These are phyloP conservation scores for Pyrus betulifolia DNA, from an alignment of 306 rosid species.

Conservation along the genomic window DNA sequence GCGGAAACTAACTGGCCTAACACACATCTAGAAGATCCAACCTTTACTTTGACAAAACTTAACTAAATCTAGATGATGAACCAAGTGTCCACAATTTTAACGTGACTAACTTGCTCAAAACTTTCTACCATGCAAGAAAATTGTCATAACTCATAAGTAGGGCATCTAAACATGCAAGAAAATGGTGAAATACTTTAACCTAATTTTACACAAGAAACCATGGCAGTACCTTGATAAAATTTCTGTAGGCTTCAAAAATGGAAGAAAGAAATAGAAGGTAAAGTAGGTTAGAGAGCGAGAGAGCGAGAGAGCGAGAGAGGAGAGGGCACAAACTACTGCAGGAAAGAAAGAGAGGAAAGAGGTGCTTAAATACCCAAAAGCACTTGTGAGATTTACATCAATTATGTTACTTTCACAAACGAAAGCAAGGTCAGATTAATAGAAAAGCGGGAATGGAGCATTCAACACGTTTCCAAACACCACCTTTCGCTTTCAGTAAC, in stretches of 20 bases:
- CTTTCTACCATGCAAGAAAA: not conserved
- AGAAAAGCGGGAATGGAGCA: not conserved
- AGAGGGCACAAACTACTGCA: not conserved
- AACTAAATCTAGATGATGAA: not conserved
- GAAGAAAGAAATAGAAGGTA: not conserved
- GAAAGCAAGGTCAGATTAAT: constrained; percentile 28
- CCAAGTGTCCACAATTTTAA: not conserved
- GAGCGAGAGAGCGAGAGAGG: not conserved
- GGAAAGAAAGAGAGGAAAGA: not conserved
- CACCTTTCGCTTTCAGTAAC: constrained; percentile 12
- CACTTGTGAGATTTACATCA: not conserved
- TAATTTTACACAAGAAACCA: not conserved
- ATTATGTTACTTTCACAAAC: constrained; percentile 2
- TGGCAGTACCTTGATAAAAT: not conserved
- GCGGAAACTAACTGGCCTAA: no score
- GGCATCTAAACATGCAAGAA: not conserved
- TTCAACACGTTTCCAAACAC: constrained; percentile 24
- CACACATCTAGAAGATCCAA: no score
- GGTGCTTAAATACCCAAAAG: constrained; percentile 20
- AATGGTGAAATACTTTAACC: not conserved
- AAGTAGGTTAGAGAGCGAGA: not conserved
- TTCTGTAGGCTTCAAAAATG: not conserved
- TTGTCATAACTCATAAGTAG: not conserved
- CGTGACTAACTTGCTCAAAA: not conserved
- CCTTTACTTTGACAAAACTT: not conserved